Base-by-base conservation (phyloP, 2,329 filamentous ascomycete genomes). In the Trichophyton rubrum region DNA sequence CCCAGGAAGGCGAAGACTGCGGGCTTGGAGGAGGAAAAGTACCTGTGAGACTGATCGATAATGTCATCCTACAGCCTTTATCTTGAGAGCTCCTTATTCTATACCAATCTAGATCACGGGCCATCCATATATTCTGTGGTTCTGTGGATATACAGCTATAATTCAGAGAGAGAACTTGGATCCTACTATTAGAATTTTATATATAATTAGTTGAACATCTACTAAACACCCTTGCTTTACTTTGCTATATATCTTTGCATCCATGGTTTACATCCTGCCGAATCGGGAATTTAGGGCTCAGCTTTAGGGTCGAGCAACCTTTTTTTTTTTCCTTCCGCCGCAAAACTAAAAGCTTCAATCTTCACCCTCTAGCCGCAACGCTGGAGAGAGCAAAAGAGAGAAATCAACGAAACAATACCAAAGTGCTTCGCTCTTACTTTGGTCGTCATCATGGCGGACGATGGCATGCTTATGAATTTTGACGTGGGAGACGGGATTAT, bases 381-480 rank as follows among this genome's bases (percentile, higher is more conserved):
- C 15, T 7, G 33, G 15, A 24, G 15, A 55, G 51, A 33, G n/a
- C 24, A 38, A 38, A 55, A 27, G n/a, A 7, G 24, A 43, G 40
- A 43, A 17, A n/a, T 17, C 15, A 33, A 55, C 51, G 15, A 35
- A 55, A 55, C 51, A 20, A 35, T 30, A 38, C 8, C 33, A 13
- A 11, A 6, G 9, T 30, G 27, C 24, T 27, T 11, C 2, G 24
- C 51, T 13, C 33, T 27, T 35, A 4, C 5, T 17, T 49, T 61
- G 59, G 47, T 51, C 45, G 13, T 51, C 59, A 67, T 58, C 63
- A 96, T 97, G 91, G 89, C 89, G 58, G 91, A 97, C 78, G 89
- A 95, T 85, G 90, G 90, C 67, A 88, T 99, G 84, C 82, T 96
- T 61, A 79, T 97, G 71, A 97, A 97, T 69, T 96, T 97, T 72